phyloP scores from a whole-genome alignment of 306 rosid species.

The Begonia peltatifolia region DNA sequence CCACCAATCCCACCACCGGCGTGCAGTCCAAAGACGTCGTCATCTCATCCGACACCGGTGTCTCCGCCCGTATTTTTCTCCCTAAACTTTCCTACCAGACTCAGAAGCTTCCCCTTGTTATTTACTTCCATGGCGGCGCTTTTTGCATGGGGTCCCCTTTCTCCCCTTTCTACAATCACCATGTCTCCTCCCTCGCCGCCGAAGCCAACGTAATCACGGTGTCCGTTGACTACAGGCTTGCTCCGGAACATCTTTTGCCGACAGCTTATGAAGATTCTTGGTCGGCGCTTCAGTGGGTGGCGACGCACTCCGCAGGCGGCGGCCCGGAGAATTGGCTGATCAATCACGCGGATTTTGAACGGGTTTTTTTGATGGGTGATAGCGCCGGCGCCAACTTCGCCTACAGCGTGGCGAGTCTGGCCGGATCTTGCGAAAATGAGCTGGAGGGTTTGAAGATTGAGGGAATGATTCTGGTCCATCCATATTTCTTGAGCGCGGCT shows the following conservation, averaged over 20 bases:
- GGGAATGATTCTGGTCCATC: slow-evolving; percentile 16
- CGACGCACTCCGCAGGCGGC: slow-evolving; percentile 13
- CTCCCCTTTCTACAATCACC: slow-evolving; percentile 7
- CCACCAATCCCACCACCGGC: slow-evolving; percentile 10
- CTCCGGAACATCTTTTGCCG: slow-evolving; percentile 23
- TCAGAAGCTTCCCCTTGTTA: slow-evolving; percentile 12
- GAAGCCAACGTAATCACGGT: slow-evolving; percentile 19
- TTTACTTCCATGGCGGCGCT: slow-evolving; percentile 30
- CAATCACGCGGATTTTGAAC: slow-evolving; percentile 13
- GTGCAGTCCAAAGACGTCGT: slow-evolving; percentile 19
- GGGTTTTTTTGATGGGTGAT: slow-evolving; percentile 29
- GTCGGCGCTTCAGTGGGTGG: slow-evolving; percentile 34
- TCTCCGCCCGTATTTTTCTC: slow-evolving; percentile 23
- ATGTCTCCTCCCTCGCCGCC: slow-evolving; percentile 10
- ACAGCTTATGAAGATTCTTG: slow-evolving; percentile 32
- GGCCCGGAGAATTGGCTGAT: slow-evolving; percentile 39
- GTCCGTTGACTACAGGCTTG: slow-evolving; percentile 24
- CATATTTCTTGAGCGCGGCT: no score
- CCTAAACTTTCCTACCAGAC: slow-evolving; percentile 5
- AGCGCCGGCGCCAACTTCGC: slow-evolving; percentile 32
- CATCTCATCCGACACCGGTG: slow-evolving; percentile 13
- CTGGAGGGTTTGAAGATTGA: slow-evolving; percentile 12
- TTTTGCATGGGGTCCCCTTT: slow-evolving; percentile 28
- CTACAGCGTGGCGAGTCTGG: slow-evolving; percentile 9
- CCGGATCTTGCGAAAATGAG: slow-evolving; percentile 2